phyloP scores from a whole-genome alignment of 2,329 filamentous ascomycete genomes.

The Penicillium aurantiogriseum region DNA sequence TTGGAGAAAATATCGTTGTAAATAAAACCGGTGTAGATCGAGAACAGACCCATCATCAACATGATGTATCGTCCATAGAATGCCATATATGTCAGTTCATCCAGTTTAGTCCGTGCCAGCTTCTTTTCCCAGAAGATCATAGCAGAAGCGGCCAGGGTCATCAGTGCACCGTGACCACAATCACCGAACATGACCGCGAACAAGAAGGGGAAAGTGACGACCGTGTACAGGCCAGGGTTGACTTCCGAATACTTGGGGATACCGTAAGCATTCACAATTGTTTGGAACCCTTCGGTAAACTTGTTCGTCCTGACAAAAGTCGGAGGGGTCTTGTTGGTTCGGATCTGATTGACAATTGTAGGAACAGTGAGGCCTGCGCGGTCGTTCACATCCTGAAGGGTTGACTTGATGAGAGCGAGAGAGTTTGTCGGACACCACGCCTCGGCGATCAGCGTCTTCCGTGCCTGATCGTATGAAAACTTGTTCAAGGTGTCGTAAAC shows the following conservation, averaged over 20 bases:
- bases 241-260: constrained; percentile 97
- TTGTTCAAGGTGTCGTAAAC: constrained; percentile 93
- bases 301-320: constrained; percentile 98
- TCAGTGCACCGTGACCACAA: constrained; percentile 87
- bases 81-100: constrained; percentile 96
- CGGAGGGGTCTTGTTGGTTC: constrained; percentile 93
- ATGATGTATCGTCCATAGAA: constrained; percentile 99
- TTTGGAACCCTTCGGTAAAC: constrained; percentile 97
- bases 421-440: constrained; percentile 96
- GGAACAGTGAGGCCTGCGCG: constrained; percentile 93
- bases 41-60: constrained; percentile 96
- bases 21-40: constrained; percentile 92
- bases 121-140: constrained; percentile 98
- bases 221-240: constrained; percentile 91
- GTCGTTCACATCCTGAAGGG: constrained; percentile 94
- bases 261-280: constrained; percentile 97
- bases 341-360: constrained; percentile 97
- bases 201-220: constrained; percentile 98
- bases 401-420: constrained; percentile 82
- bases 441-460: constrained; percentile 95
- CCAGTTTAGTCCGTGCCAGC: constrained; percentile 78
- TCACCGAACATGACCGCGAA: constrained; percentile 99
- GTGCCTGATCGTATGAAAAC: constrained; percentile 93
- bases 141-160: constrained; percentile 75
- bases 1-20: constrained; percentile 98